phyloP scores from a whole-genome alignment of 345 rosid genomes.

The Anacardium occidentale region DNA sequence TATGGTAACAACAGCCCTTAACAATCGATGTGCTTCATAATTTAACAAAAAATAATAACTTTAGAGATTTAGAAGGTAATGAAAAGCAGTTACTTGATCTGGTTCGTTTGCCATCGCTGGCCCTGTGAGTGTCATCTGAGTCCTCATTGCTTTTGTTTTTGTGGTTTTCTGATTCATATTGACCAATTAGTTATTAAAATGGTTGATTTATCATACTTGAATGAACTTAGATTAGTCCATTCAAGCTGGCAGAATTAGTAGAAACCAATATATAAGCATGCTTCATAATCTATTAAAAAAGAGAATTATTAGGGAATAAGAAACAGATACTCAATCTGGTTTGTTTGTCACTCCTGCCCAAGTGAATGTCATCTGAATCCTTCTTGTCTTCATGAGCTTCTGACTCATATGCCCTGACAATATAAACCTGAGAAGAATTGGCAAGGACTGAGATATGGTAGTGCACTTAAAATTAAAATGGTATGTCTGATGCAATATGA shows the following conservation, averaged over 20 bases:
- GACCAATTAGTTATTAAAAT: neutral
- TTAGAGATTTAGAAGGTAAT: neutral
- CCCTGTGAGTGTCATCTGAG: conserved; percentile 19
- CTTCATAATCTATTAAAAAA: neutral
- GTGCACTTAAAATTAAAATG: neutral
- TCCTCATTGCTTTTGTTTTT: conserved; percentile 15
- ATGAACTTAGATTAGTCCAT: neutral
- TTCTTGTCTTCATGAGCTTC: conserved; percentile 26
- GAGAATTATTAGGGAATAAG: neutral
- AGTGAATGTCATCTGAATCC: conserved; percentile 20
- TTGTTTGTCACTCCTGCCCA: conserved; percentile 31
- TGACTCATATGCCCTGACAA: conserved; percentile 37
- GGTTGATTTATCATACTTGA: neutral
- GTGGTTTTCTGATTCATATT: neutral
- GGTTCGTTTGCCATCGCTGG: conserved; percentile 28
- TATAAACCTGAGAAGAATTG: conserved; percentile 31
- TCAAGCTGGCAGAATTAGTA: neutral
- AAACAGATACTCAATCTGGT: conserved; percentile 35
- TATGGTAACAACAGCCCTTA: neutral
- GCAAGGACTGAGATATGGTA: neutral
- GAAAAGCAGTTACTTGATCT: conserved; percentile 32
- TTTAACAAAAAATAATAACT: neutral
- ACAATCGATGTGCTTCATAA: neutral
- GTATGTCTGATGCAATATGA: no score
- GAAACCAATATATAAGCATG: neutral